These are phyloP conservation scores for Solioccasus polychromus DNA, from an alignment of 768 basidiomycete genomes.

Conservation along the genomic window DNA sequence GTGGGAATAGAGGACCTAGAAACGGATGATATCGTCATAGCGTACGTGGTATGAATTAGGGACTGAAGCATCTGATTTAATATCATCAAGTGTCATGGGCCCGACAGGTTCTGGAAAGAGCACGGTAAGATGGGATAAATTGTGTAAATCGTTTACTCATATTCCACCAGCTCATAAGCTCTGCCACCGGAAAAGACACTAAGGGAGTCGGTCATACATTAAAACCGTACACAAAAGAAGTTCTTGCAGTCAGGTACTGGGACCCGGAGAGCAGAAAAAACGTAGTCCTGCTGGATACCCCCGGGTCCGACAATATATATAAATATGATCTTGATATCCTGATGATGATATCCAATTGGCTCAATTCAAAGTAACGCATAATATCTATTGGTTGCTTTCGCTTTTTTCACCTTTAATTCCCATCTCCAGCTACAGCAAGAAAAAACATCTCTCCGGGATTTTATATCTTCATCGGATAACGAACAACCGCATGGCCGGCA, in stretches of 20 bases:
- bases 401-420: slow-evolving; percentile 9
- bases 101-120: slow-evolving; percentile 16
- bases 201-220: slow-evolving; percentile 6
- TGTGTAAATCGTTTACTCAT: background rate
- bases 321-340: slow-evolving; percentile 13
- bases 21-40: slow-evolving; percentile 9
- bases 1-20: background rate
- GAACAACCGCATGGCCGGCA: slow-evolving; percentile 37
- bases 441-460: slow-evolving; percentile 30
- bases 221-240: slow-evolving; percentile 8
- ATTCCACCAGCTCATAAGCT: slow-evolving; percentile 8
- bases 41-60: slow-evolving; percentile 4
- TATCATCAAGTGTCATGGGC: slow-evolving; percentile 12
- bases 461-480: slow-evolving; percentile 41
- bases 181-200: background rate
- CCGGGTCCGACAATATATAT: slow-evolving; percentile 20
- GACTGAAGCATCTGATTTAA: background rate
- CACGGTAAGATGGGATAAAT: slow-evolving; percentile 6
- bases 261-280: background rate
- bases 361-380: slow-evolving; percentile 6
- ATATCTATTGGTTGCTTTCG: background rate
- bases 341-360: slow-evolving; percentile 13
- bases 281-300: slow-evolving; percentile 24
- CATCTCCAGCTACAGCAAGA: slow-evolving; percentile 7
- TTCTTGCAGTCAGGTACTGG: slow-evolving; percentile 4